Evolutionary conservation across 2,329 filamentous ascomycete genomes (phyloP), one percentile per base, ranked within the genome.

Genomic region (Pseudocercospora pini-densiflorae): DNA sequence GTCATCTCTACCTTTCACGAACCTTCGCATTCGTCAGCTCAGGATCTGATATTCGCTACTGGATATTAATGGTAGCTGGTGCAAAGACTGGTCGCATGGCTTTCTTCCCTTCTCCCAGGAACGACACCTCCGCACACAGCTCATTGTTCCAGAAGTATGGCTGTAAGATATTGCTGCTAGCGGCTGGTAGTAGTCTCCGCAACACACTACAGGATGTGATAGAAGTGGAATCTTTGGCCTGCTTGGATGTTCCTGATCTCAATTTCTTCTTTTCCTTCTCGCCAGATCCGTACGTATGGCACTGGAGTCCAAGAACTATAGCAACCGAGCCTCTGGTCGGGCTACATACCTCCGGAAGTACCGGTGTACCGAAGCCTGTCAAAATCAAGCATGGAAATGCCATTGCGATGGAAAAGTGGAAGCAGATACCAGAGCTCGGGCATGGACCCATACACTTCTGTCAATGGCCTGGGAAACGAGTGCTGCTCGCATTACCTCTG

Each of bases 351-450:
- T 64, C 64, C 9, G 69, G 69, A 6, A 59, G 45, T 19, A 70
- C 69, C 19, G 69, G 67, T 5, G 12, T 64, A 6, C 69, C 69
- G 5, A 70, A 70, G 40, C 67, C 69, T 6, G 57, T 70, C 23
- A 57, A 59, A 23, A 51, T 66, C 57, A 62, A 59, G 23, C 68
- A 70, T 53, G 68, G 68, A 31, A 61, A 62, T n/a, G 19, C 43
- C 14, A 58, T 64, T 9, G 61, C 68, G 1, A 70, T 70, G 57
- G 65, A 67, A 4, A 62, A 61, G 19, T 64, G 61, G 65, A 63
- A 67, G 62, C 55, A 49, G 14, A 19, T 67, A n/a, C 53, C 65
- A 7, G 57, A 66, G 1, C 27, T 63, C 16, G 65, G 61, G 1
- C 21, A 59, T 29, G 40, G 65, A 10, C 58, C 47, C 16, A 49